These are phyloP conservation scores for Wilcoxina mikolae DNA, from an alignment of 495 filamentous ascomycete species.

Conservation along the genomic window DNA sequence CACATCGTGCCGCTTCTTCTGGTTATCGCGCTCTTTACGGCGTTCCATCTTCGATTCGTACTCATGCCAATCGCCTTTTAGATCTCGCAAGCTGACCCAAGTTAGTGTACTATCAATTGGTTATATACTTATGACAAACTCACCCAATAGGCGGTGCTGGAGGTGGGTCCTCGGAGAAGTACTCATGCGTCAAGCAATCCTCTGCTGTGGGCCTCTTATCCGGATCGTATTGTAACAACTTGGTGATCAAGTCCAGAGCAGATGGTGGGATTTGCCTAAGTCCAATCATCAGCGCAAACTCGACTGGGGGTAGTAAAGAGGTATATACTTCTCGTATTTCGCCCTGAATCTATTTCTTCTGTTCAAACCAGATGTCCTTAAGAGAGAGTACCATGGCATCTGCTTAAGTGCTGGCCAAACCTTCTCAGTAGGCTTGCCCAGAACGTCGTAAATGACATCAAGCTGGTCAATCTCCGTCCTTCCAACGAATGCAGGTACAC, in stretches of 20 bases:
- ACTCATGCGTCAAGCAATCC: constrained; percentile 75
- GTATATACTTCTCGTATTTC: constrained; percentile 49
- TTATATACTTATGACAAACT: constrained; percentile 31
- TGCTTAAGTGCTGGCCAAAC: constrained; percentile 82
- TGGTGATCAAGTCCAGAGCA: constrained; percentile 65
- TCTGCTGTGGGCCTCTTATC: constrained; percentile 67
- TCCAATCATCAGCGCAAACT: constrained; percentile 8
- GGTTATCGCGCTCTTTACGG: constrained; percentile 73
- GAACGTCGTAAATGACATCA: constrained; percentile 83
- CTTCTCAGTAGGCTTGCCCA: constrained; percentile 69
- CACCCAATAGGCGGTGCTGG: constrained; percentile 72
- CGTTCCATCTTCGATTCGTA: constrained; percentile 87
- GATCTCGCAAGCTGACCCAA: constrained; percentile 50
- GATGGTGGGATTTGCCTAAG: constrained; percentile 46
- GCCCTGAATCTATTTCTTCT: constrained; percentile 68
- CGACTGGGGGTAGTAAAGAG: neutral
- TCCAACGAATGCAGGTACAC: constrained; percentile 87
- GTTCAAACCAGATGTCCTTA: constrained; percentile 53
- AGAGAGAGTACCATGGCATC: constrained; percentile 91
- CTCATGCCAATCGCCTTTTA: constrained; percentile 97
- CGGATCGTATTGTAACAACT: constrained; percentile 82
- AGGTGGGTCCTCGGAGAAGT: constrained; percentile 75
- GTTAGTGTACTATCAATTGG: constrained; percentile 26
- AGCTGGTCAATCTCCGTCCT: constrained; percentile 91
- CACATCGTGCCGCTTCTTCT: constrained; percentile 52